Base-by-base conservation (phyloP, 805 yeast species). In the Barnettozyma populi region DNA sequence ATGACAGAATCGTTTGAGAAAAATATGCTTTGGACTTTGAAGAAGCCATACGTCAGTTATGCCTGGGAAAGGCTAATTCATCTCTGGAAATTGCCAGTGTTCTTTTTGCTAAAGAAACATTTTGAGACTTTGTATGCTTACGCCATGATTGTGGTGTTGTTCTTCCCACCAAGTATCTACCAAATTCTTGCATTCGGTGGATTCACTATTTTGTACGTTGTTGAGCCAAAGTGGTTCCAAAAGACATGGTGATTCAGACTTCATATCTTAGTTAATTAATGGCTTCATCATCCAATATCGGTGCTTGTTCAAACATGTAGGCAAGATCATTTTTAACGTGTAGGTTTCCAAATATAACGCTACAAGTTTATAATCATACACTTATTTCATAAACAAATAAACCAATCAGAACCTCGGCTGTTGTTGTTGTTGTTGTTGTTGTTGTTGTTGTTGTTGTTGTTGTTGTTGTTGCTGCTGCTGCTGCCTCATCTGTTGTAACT, bases 1-100 rank as follows among this genome's bases (percentile, higher is more conserved):
- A 69, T 73, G 72, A 67, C 73, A 2, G 51, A 56, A 41, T 51
- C 57, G 1, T 67, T 73, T 48, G 72, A 71, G 50, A 57, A 61
- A 24, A 62, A 60, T 20, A 65, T 73, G 50, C 56, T 66, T 7
- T 52, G 53, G 27, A 56, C 66, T 23, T 47, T 64, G 31, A 56
- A 60, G 52, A 44, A 41, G 7, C 55, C 62, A 7, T 63, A 52
- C 36, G 46, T 41, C 6, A 43, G 34, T 3, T 62, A 64, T 40
- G 34, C 54, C 1, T 69, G 73, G 73, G 68, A 66, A 48, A 57
- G 48, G 19, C 42, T 61, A 1, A 9, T 58, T 7, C 46, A 45
- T 39, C 35, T 54, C 16, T 60, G 64, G 64, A 60, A 53, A 48
- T 8, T 57, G 2, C 57, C 57, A 14, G 42, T 52, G 1, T 58